Percentiles rank a stretch among this genome's conserved stretches.
Evolutionary conservation across 2,329 filamentous ascomycete genomes (phyloP).

Genomic region (Aspergillus neotritici): DNA sequence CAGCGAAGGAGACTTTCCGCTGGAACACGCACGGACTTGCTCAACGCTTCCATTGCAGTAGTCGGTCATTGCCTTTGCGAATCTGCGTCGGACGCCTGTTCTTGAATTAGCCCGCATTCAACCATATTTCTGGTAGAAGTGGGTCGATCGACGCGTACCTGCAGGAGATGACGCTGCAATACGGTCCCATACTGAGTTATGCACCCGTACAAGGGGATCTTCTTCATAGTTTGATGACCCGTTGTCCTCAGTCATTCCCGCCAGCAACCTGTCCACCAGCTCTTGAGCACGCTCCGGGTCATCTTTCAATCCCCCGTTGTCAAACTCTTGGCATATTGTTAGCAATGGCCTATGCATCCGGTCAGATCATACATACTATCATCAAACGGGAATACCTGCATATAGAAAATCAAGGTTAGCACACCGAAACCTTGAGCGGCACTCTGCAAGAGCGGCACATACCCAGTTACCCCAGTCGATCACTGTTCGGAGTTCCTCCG

Average conservation of each 20-base stretch:
- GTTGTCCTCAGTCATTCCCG: constrained; percentile 14
- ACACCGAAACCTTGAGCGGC: background rate
- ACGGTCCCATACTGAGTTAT: constrained; percentile 24
- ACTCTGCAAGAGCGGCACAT: background rate
- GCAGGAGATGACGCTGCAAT: constrained; percentile 5
- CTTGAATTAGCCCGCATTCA: background rate
- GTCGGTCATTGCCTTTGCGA: constrained; percentile 11
- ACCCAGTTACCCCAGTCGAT: constrained; percentile 27
- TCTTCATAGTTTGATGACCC: constrained; percentile 7
- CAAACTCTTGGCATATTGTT: constrained; percentile 19
- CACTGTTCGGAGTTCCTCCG: constrained; percentile 19
- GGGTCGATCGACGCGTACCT: constrained; percentile 3
- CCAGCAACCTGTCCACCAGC: constrained; percentile 20
- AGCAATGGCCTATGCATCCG: background rate
- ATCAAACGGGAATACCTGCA: constrained; percentile 14
- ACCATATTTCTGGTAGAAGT: background rate
- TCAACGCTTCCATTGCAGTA: constrained; percentile 14
- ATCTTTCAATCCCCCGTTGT: constrained; percentile 25
- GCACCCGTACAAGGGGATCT: constrained; percentile 18
- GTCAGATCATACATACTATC: constrained; percentile 5
- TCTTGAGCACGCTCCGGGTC: constrained; percentile 17
- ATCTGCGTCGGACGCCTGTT: constrained; percentile 10
- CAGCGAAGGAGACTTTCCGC: constrained; percentile 8
- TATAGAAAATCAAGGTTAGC: background rate
- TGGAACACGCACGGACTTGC: constrained; percentile 14